Base-by-base conservation (phyloP, 768 basidiomycete genomes). In the Glaciozyma antarctica region DNA sequence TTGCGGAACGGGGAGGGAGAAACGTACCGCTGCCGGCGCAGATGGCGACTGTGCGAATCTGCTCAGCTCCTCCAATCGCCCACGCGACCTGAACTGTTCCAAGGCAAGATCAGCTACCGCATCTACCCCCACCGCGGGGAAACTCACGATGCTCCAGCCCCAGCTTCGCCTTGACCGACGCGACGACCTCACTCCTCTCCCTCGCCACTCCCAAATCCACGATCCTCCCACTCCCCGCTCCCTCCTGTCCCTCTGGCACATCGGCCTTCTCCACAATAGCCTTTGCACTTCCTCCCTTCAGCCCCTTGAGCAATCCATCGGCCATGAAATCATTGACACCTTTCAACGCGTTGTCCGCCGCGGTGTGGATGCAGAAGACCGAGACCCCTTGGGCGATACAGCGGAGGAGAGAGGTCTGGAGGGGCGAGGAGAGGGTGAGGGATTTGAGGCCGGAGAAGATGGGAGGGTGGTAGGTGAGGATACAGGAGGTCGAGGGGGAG, bases 321-420 rank as follows among this genome's bases (percentile, higher is more conserved):
- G 84, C 87, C 21, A 92, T 82, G 88, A 88, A 95, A 77, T 93
- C 90, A 73, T 94, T 95, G 60, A 94, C 83, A 0, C 94, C 93
- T 8, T 83, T 88, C 71, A 82, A 81, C 2, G 88, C 84, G n/a
- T 81, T 81, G 77, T 98, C 94, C 22, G 95, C 81, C 0, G 90
- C 84, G 0, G 88, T 90, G 77, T 98, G 94, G 3, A 94, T 90
- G 48, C 82, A 82, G 78, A 88, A 94, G 7, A 97, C 82, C 1
- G 86, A 87, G 62, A 97, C 86, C 0, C 93, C 93, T 13, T 83
- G 80, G 0, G 88, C 86, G 1, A 86, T 85, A 67, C 92, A 89
- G 62, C 79, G 81, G 8, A 98, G 82, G 28, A 98, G 81, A 6
- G 86, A 87, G 3, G 82, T 76, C 77, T 94, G 91, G 13, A 97